Evolutionary conservation across 352 stramenopile species (phyloP), one percentile per base, ranked within the genome.

Genomic region (Phytophthora ramorum): DNA sequence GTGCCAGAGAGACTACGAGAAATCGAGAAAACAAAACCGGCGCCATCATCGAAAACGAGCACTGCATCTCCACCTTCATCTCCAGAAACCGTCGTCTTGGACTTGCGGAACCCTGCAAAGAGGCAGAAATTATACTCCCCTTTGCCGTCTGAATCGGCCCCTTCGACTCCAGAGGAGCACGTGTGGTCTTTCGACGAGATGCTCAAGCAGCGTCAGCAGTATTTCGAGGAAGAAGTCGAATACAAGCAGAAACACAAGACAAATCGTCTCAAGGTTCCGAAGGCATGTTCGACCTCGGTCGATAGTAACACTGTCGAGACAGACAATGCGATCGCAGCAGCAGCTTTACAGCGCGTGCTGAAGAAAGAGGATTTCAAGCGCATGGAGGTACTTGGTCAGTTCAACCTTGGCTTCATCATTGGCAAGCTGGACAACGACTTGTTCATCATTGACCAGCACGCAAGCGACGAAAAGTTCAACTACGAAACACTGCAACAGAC

Each of bases 371-470:
- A 98, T 67, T 98, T 99, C 71, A 66, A 70, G 28, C 74, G 83
- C 19, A 98, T 98, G 89, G 67, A 91, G 22, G 83, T 99, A 17
- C 74, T 99, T 44, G 96, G 97, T 3, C 97, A 99, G 57, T 99
- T 99, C 75, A 99, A 99, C 64, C 85, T 98, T 59, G 97, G 97
- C 3, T 99, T 99, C 66, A 98, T 99, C 43, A 94, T 99, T 32
- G 92, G 81, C 26, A 85, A 86, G 37, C 73, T 94, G 19, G 89
- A 93, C 51, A 79, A 92, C 51, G 90, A 99, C 58, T 68, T 99
- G 16, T 99, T 98, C 85, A 99, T 99, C 65, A 87, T 99, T n/a
- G 97, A 99, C 77, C 97, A 99, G 78, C 97, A 99, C 70, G 97
- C 97, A 6, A 98, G 98, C 58, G 99, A 99, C 74, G 97, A 99